Percentiles rank a stretch among this genome's conserved stretches.
Evolutionary conservation across 805 yeast species (phyloP).

Genomic region (Wickerhamomyces bisporus): DNA sequence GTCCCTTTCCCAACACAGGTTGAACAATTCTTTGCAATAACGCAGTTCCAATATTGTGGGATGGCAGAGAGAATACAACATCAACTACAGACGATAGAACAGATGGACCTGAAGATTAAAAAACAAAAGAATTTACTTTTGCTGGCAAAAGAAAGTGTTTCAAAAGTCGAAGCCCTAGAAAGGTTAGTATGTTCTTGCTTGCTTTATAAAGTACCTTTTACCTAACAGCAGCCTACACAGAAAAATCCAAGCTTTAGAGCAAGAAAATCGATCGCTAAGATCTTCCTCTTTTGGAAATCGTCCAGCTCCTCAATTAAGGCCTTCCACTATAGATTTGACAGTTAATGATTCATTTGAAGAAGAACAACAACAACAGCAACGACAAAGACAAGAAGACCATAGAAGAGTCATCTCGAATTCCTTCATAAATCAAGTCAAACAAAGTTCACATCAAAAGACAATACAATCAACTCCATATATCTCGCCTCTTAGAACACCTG

Average conservation of each 20-base stretch:
- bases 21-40: slow-evolving; percentile 20
- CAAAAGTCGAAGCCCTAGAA: slow-evolving; percentile 13
- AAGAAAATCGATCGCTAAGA: slow-evolving; percentile 7
- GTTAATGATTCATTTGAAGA: slow-evolving; percentile 14
- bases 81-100: slow-evolving; percentile 12
- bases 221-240: no score
- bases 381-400: background rate
- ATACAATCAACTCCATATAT: slow-evolving; percentile 2
- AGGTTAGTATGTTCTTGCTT: no score
- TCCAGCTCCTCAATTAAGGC: background rate
- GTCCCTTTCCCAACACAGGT: slow-evolving; percentile 20
- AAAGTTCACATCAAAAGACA: slow-evolving; percentile 12
- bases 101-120: slow-evolving; percentile 13
- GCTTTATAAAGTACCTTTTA: no score
- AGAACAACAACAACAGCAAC: slow-evolving; percentile 1
- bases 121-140: slow-evolving; percentile 19
- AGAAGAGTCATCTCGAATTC: slow-evolving; percentile 12
- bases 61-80: slow-evolving; percentile 16
- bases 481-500: background rate
- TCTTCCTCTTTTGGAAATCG: background rate
- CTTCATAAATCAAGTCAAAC: slow-evolving; percentile 16
- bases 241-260: slow-evolving; percentile 8
- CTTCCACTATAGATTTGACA: slow-evolving; percentile 19
- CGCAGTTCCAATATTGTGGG: slow-evolving; percentile 20
- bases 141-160: slow-evolving; percentile 20